Evolutionary conservation across 2,329 filamentous ascomycete species (phyloP), one percentile per base, ranked within the genome.

Genomic region (Venturia effusa): DNA sequence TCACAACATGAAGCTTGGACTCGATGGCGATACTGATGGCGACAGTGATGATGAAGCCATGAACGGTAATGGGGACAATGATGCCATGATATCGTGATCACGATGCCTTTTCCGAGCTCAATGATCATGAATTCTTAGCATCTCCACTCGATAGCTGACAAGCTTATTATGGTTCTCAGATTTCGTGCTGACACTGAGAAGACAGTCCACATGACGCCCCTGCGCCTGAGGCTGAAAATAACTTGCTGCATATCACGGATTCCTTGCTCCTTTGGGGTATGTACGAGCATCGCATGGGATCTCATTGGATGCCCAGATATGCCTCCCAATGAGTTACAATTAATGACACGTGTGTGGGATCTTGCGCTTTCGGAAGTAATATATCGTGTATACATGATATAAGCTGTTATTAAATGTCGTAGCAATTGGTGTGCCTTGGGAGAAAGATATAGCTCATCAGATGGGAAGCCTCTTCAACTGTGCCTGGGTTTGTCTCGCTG

Each of bases 1-100:
- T 17, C 66, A 71, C 0, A 67, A 67, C 5, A 68, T 80, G n/a
- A 71, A 73, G 4, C 69, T 81, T 17, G 78, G 79, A 4, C 67
- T 80, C 51, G 76, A 78, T 64, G 74, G 71, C 41, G 67, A 65
- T 2, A 63, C 65, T 5, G 61, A 64, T 3, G 65, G 55, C 17
- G 61, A 61, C 13, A 64, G 67, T 30, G 69, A 71, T 57, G 70
- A 71, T 15, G 67, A 69, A 17, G 65, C 66, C 30, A 69, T 68
- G 65, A 71, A 72, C 55, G 71, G 68, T 5, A 71, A 74, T 65
- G 72, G 73, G 22, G 51, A 57, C 51, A 57, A 34, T 17, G 63
- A 64, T 61, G 63, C 57, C 27, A 64, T 62, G 62, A 51, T 64
- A 27, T 43, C 62, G 17, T 64, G 30, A 40, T 43, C 37, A 19